Conservation (phyloP, 129 eudicot genomes). For the Tagetes erecta region DNA sequence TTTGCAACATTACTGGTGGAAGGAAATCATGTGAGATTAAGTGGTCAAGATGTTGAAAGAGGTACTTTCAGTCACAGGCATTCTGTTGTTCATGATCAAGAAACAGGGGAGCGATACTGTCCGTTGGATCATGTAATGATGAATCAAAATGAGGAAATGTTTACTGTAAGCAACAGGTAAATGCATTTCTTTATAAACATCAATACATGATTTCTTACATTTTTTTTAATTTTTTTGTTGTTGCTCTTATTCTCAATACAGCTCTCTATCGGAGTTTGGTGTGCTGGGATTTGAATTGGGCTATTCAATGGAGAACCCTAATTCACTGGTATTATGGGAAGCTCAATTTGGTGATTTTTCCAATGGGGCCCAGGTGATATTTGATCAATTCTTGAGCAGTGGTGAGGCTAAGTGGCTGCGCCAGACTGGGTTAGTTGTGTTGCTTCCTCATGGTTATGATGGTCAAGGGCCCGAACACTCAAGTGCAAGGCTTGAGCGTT, state of each 20-base stretch:
- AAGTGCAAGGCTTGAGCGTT: slow-evolving; percentile 94
- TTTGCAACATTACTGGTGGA: slow-evolving; percentile 93
- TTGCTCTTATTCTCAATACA: slow-evolving; percentile 28
- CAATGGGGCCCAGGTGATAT: slow-evolving; percentile 97
- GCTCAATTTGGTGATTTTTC: slow-evolving; percentile 99
- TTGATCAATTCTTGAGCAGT: slow-evolving; percentile 96
- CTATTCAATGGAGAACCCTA: slow-evolving; percentile 97
- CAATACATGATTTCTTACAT: background rate
- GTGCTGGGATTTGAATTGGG: slow-evolving; percentile 98
- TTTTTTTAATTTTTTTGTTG: background rate
- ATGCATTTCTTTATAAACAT: background rate
- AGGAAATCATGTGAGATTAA: slow-evolving; percentile 96
- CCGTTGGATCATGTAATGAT: slow-evolving; percentile 83
- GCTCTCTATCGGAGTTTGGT: slow-evolving; percentile 98
- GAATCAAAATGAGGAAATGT: slow-evolving; percentile 89
- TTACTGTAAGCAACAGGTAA: slow-evolving; percentile 99
- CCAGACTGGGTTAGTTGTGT: slow-evolving; percentile 88
- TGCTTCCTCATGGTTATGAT: slow-evolving; percentile 98
- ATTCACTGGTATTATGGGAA: slow-evolving; percentile 95
- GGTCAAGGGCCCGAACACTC: slow-evolving; percentile 99
- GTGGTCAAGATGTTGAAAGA: slow-evolving; percentile 99
- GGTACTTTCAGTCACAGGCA: slow-evolving; percentile 99
- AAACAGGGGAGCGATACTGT: slow-evolving; percentile 86
- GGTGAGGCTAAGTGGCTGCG: slow-evolving; percentile 99
- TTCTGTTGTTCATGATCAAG: slow-evolving; percentile 93